Evolutionary conservation across 257 asterid genomes (phyloP), one percentile per base, ranked within the genome.

Genomic region (Catharanthus roseus): DNA sequence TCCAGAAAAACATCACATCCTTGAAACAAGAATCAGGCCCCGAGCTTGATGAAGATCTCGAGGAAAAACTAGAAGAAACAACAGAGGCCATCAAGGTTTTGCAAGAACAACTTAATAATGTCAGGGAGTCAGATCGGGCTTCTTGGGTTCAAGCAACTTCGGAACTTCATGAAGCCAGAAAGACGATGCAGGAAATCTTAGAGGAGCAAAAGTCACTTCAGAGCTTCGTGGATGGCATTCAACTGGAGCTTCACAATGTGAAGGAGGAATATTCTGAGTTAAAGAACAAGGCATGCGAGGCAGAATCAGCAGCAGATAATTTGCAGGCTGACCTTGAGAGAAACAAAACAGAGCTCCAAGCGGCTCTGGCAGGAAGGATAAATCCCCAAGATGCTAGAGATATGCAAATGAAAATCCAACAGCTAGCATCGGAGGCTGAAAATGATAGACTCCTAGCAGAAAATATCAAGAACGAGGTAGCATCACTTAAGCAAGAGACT

Each of bases 41-140:
- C 19, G 73, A 68, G 18, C 44, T 57, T 5, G 42, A 33, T 7
- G 86, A 86, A 47, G 64, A 67, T 41, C 84, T 86, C 8, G 82
- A 83, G 64, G 86, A 80, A 74, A 86, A 84, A 79, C 91, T 87
- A 0, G 90, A 87, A 49, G 87, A 69, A 80, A 86, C 95, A 2
- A 77, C 71, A 8, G 85, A 85, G 68, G 86, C 85, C 0, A 76
- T 87, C 63, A 73, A 72, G 69, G 87, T 82, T 47, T 62, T 90
- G 82, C 85, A 84, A 71, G 92, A 85, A 24, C 91, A 88, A 36
- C 80, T 89, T 21, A 73, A 81, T 0, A 71, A 71, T 0, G 83
- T 89, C 10, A 86, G 74, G 28, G 81, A 83, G n/a, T 71, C 88
- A 0, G 93, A 87, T 63, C 39, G 76, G 65, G 58, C 75, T 19